Evolutionary conservation across 1,139 yeast genomes (phyloP).

Genomic region (Yamadazyma blattariae): DNA sequence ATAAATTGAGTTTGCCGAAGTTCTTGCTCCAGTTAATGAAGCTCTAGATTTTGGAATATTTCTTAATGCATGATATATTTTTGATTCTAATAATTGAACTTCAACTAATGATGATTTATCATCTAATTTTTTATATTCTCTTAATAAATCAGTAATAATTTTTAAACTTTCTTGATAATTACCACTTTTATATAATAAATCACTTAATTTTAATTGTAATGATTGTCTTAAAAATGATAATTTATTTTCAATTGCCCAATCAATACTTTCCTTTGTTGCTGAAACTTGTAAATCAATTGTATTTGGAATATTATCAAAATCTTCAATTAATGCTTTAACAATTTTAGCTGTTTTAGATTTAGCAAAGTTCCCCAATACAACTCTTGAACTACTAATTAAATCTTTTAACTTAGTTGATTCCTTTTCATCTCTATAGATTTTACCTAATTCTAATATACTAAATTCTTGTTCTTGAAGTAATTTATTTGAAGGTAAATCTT

Average conservation of each 20-base stretch:
- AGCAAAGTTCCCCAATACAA: conserved; percentile 72
- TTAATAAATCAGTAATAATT: conserved; percentile 67
- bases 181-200: conserved; percentile 65
- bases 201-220: conserved; percentile 79
- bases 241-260: conserved; percentile 83
- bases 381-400: conserved; percentile 69
- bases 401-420: conserved; percentile 52
- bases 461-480: conserved; percentile 50
- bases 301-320: conserved; percentile 66
- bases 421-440: conserved; percentile 45
- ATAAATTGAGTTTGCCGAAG: conserved; percentile 93
- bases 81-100: conserved; percentile 88
- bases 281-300: conserved; percentile 70
- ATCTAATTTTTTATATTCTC: conserved; percentile 88
- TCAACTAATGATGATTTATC: conserved; percentile 95
- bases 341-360: conserved; percentile 95
- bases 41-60: conserved; percentile 93
- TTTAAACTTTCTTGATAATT: conserved; percentile 69
- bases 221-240: conserved; percentile 87
- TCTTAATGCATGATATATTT: conserved; percentile 87
- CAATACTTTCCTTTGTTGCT: conserved; percentile 76
- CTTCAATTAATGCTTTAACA: conserved; percentile 71
- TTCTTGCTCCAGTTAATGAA: conserved; percentile 90
- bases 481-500: conserved; percentile 11
- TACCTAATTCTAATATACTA: conserved; percentile 63